A percentile compares a stretch with the other conserved stretches of the same genome.
phyloP scores from a whole-genome alignment of 148 eudicot species.

The Dianthus caryophyllus region DNA sequence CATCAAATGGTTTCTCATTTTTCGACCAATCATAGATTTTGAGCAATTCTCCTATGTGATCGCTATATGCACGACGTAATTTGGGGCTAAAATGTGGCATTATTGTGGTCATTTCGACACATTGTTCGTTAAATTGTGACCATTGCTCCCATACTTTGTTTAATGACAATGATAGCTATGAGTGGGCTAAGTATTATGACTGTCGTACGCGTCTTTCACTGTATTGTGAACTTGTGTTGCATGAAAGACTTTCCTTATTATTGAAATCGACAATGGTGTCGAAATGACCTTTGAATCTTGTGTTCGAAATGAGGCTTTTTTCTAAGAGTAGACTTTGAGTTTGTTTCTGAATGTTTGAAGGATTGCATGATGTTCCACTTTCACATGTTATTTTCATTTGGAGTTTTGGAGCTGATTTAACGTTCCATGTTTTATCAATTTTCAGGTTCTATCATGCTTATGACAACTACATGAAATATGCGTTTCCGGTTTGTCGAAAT shows the following conservation, averaged over 20 bases:
- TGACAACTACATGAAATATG: conserved; percentile 85
- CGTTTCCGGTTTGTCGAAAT: conserved; percentile 77
- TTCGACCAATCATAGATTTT: neutral
- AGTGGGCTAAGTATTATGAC: too few species aligned
- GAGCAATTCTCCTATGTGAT: too few species aligned
- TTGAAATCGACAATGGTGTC: neutral
- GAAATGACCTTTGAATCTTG: neutral
- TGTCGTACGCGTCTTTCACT: too few species aligned
- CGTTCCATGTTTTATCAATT: neutral
- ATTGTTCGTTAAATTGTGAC: neutral
- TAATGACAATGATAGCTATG: too few species aligned
- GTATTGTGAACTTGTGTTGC: too few species aligned
- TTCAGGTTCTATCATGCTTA: conserved; percentile 98
- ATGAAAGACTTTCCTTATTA: too few species aligned
- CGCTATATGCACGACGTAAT: too few species aligned
- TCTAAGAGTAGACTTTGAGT: neutral
- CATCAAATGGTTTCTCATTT: neutral
- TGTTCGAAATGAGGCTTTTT: neutral
- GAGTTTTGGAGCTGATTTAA: neutral
- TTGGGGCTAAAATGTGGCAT: too few species aligned
- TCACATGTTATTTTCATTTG: neutral
- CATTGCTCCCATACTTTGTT: too few species aligned
- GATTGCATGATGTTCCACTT: neutral
- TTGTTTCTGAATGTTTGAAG: neutral
- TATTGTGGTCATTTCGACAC: neutral